phyloP scores from a whole-genome alignment of 139 green algal genomes.

The Chloropicon primus region DNA sequence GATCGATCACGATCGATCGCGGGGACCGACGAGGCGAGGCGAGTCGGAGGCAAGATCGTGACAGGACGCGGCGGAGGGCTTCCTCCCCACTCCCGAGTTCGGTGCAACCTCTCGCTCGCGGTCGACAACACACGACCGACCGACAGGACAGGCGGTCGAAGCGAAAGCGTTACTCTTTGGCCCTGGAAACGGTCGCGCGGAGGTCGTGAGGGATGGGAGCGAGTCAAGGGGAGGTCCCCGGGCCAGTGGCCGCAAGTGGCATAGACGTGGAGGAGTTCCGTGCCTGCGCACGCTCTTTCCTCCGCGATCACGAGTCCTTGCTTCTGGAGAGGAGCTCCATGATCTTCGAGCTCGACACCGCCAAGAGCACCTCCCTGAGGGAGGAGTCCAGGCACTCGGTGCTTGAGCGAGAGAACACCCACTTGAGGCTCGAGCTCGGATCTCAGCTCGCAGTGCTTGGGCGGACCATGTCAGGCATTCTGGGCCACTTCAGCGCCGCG shows the following conservation, averaged over 20 bases:
- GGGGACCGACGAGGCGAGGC: no score
- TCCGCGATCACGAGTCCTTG: background rate
- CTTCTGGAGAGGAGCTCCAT: background rate
- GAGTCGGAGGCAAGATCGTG: no score
- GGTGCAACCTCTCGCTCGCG: no score
- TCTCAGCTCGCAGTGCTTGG: background rate
- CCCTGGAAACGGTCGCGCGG: no score
- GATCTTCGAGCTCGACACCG: background rate
- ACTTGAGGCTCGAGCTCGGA: background rate
- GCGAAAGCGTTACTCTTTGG: no score
- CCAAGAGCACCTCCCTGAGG: background rate
- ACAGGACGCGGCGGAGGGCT: no score
- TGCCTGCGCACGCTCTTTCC: background rate
- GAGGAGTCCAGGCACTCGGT: background rate
- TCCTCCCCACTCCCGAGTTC: no score
- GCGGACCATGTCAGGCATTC: background rate
- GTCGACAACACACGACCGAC: no score
- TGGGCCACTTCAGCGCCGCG: background rate
- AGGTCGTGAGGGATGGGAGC: no score
- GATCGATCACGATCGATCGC: background rate
- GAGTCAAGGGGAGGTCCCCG: no score
- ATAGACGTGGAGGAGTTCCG: background rate
- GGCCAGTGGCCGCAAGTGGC: no score
- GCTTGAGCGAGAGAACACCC: background rate
- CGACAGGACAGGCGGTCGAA: no score